Base-by-base conservation (phyloP, 2,329 filamentous ascomycete genomes). In the Graphilbum ipis-grandicollis region DNA sequence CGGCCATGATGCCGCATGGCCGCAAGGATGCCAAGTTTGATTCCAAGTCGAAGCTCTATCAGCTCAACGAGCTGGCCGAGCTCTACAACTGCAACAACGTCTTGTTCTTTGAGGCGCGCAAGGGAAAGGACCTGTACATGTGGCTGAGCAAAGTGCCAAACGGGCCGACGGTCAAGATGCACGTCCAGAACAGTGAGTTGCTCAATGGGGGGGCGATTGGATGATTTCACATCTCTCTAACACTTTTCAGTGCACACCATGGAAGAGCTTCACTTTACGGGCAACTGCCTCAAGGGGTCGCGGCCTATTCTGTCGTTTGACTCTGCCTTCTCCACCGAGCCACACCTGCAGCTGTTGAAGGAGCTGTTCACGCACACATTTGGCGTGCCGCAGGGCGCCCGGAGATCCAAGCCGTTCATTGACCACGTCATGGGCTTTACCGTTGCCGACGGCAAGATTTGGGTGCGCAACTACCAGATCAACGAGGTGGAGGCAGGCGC, bases 1-100 rank as follows among this genome's bases (percentile, higher is more conserved):
- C 84, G 40, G 70, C 79, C 22, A 75, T 98, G 57, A 75, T 98
- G 46, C 90, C 90, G 3, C 90, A 98, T 56, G 77, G 78, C 46
- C 76, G 84, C 52, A 93, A 93, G 62, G 90, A 98, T 55, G 84
- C 81, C 48, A 98, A 98, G 60, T 82, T 94, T 46, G 90, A 98
- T 57, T 90, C 84, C 37, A 96, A 96, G 62, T 86, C 82, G 28
- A 85, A 90, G 63, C 68, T 85, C 48, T 69, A 75, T 68, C 65
- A 80, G 53, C 71, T 93, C 36, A 90, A 90, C 59, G 82, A 86
- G 50, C 51, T 63, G 30, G 70, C 70, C 28, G 73, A 78, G 45
- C 68, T 88, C 22, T 84, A 86, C 65, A 85, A 83, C 54, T 88
- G 80, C 70, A 88, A 88, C 61, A 82, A 86, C 55, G 71, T 86